phyloP scores from a whole-genome alignment of 169 alveolate species.

The Plasmodium vivax region DNA sequence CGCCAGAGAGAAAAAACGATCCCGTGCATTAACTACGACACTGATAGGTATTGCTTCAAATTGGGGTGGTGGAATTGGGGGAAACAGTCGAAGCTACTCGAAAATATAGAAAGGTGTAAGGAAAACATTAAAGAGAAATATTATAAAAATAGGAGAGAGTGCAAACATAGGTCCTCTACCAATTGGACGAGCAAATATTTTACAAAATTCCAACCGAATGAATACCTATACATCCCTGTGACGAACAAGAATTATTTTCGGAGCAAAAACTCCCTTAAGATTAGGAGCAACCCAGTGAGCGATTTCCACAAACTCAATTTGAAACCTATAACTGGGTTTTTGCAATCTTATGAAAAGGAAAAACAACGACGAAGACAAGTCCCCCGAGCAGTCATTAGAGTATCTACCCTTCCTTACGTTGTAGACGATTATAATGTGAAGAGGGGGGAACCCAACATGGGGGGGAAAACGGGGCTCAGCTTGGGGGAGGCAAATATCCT shows the following conservation, averaged over 20 bases:
- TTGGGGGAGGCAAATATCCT: background rate
- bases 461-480: background rate
- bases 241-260: constrained; percentile 46
- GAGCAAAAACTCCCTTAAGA: constrained; percentile 19
- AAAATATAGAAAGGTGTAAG: constrained; percentile 58
- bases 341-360: constrained; percentile 65
- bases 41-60: constrained; percentile 17
- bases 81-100: constrained; percentile 10
- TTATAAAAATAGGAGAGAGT: constrained; percentile 33
- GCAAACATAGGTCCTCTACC: constrained; percentile 29
- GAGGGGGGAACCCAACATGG: background rate
- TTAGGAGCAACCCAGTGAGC: constrained; percentile 52
- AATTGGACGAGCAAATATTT: constrained; percentile 32
- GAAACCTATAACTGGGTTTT: constrained; percentile 64
- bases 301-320: constrained; percentile 68
- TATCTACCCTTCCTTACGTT: constrained; percentile 25
- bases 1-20: constrained; percentile 4
- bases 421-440: background rate
- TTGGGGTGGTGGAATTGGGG: constrained; percentile 66
- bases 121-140: constrained; percentile 59
- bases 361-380: constrained; percentile 3
- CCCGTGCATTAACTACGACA: constrained; percentile 53
- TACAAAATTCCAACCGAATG: constrained; percentile 40
- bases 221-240: constrained; percentile 50
- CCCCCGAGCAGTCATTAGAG: constrained; percentile 20